These are phyloP conservation scores for Lipomyces sp. DNA, from an alignment of 805 yeast species.

Conservation along the genomic window DNA sequence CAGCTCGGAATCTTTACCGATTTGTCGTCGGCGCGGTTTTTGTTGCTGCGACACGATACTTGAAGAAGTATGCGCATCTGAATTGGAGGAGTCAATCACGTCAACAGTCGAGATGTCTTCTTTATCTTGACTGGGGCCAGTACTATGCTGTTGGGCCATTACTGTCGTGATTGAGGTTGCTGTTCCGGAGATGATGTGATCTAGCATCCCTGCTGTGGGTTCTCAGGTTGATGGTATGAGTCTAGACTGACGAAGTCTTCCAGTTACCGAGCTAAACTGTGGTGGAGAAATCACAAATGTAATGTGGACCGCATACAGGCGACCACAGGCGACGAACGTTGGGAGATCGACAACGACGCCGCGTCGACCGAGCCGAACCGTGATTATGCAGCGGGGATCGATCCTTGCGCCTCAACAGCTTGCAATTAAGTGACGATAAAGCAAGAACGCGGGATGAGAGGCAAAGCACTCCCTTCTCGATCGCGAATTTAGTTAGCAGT, in stretches of 20 bases:
- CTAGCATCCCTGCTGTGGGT: neutral
- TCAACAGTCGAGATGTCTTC: neutral
- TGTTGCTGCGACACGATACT: neutral
- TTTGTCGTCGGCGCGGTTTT: neutral
- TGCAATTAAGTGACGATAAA: neutral
- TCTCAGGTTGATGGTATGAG: neutral
- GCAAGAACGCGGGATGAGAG: neutral
- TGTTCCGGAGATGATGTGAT: conserved; percentile 1
- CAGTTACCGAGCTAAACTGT: neutral
- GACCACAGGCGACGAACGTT: neutral
- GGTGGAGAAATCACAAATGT: neutral
- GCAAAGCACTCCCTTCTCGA: neutral
- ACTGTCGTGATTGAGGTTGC: conserved; percentile 6
- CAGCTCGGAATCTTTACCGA: neutral
- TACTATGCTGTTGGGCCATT: neutral
- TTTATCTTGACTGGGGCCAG: neutral
- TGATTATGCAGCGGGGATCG: neutral
- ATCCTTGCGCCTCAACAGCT: neutral
- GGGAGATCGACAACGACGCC: neutral
- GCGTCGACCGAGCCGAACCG: conserved; percentile 1
- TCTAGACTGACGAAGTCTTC: neutral
- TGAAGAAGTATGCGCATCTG: neutral
- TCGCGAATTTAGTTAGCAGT: neutral
- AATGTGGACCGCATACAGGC: neutral
- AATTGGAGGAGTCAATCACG: neutral